Base-by-base conservation (phyloP, 495 filamentous ascomycete species). In the Xanthoparmelia taractica region DNA sequence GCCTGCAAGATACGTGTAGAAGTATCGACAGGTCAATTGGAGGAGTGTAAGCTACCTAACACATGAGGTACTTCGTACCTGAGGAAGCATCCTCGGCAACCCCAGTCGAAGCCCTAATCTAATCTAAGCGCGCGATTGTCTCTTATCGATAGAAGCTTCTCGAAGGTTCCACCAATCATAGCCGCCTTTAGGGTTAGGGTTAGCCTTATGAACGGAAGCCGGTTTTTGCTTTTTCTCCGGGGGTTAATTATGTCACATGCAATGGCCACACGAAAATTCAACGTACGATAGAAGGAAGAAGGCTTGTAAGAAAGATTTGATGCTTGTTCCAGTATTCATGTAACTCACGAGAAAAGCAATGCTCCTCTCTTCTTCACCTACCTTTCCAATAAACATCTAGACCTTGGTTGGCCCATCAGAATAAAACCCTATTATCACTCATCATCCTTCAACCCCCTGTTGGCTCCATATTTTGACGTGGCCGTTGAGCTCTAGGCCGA, bases 141-240 rank as follows among this genome's bases (percentile, higher is more conserved):
- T 36, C n/a, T n/a, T n/a, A n/a, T n/a, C 10, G 34, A 33, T 63
- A 25, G 67, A 69, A 69, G 62, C 33, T 67, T 70, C 68, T 48
- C 60, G 68, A 70, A 70, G 47, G 23, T 70, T 67, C 63, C 23
- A 34, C 36, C 59, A 38, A 18, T 40, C 36, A 63, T n/a, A n/a
- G 10, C 10, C 12, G 10, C 38, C 38, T 41, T 41, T 41, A 10
- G 10, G 34, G 34, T 10, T 36, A 36, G n/a, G n/a, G n/a, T n/a
- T n/a, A n/a, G n/a, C 10, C 34, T 36, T 36, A 10, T 36, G 34
- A 4, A 36, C 10, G 10, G 34, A 36, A 4, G 34, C 34, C 10
- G 4, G 34, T 41, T 41, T 41, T 41, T 15, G 20, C 8, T 48
- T 48, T 48, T 23, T 1, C 10, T 48, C 8, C 20, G 3, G 15